Evolutionary conservation across 352 stramenopile species (phyloP), one percentile per base, ranked within the genome.

Genomic region (Phytopythium chamaehyphon): DNA sequence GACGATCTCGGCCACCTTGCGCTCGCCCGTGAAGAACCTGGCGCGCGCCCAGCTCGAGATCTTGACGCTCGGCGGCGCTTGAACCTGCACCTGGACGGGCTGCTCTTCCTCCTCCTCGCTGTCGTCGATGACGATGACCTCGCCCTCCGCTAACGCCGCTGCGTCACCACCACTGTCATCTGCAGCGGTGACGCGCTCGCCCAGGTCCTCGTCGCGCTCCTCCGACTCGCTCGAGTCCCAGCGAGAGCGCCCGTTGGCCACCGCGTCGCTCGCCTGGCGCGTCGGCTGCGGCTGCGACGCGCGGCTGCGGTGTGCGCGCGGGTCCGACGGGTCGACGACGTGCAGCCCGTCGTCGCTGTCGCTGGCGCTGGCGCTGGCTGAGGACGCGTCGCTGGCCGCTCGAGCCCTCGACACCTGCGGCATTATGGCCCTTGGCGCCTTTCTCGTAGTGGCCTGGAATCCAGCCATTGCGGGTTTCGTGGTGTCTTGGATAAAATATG

Each of bases 261-360:
- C n/a, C n/a, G 47, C 24, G 22, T 35, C 11, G 10, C 19, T 18
- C 18, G 42, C 43, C 22, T 57, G 43, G 15, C 63, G 63, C 4
- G 65, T 77, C 10, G 69, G 62, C 36, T 71, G 65, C 31, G 73
- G 69, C 16, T 46, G 26, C 18, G 65, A 53, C 35, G 55, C 55
- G n/a, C 59, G 53, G n/a, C 56, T 37, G 3, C 59, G 60, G 57
- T 91, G 81, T 22, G 81, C 78, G 16, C 81, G 77, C 23, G 81
- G 81, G 50, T 91, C 76, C 37, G 81, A 91, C 15, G 81, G 81
- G 38, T 91, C 81, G 75, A 91, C 74, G n/a, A 88, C 63, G 31
- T 85, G 75, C 40, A 76, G 22, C 21, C 71, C 47, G 38, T 84
- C 76, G 31, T 90, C 76, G 38, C 60, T 63, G 10, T 71, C 64